Evolutionary conservation across 2,329 filamentous ascomycete species (phyloP).

Genomic region (Xylaria sp.): DNA sequence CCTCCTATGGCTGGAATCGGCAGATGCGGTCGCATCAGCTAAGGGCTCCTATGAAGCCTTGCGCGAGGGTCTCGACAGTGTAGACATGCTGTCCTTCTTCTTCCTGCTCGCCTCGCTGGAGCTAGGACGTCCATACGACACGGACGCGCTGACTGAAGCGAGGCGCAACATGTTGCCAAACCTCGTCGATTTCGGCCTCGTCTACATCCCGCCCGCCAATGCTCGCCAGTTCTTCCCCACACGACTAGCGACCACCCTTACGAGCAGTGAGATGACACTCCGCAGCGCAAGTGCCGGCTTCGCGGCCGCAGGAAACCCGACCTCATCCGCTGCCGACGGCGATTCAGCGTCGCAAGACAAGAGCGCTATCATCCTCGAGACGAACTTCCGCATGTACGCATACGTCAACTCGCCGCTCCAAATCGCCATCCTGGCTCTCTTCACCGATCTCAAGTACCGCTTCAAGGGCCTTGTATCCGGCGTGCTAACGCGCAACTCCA

Average conservation of each 20-base stretch:
- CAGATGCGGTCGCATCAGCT: conserved; percentile 48
- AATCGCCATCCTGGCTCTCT: conserved; percentile 88
- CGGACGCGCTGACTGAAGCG: conserved; percentile 71
- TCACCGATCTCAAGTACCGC: conserved; percentile 79
- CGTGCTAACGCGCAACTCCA: conserved; percentile 80
- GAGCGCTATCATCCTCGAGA: conserved; percentile 93
- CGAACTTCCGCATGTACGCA: conserved; percentile 95
- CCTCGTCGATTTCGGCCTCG: conserved; percentile 85
- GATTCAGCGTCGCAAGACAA: conserved; percentile 38
- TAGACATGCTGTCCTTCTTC: conserved; percentile 92
- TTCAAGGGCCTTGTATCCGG: conserved; percentile 94
- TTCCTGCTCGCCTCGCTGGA: conserved; percentile 93
- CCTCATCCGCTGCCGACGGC: conserved; percentile 31
- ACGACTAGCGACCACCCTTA: conserved; percentile 87
- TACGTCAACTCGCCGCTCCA: conserved; percentile 93
- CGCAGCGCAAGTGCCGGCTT: conserved; percentile 65
- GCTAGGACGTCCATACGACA: conserved; percentile 86
- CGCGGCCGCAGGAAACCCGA: conserved; percentile 51
- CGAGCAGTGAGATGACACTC: conserved; percentile 64
- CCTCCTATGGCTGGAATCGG: conserved; percentile 85
- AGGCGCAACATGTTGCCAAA: conserved; percentile 87
- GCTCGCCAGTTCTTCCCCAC: conserved; percentile 76
- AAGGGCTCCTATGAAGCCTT: conserved; percentile 31
- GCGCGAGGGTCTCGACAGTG: conserved; percentile 69
- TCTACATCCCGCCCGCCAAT: conserved; percentile 63